Evolutionary conservation across 768 basidiomycete species (phyloP).

Genomic region (Kwoniella dejecticola): DNA sequence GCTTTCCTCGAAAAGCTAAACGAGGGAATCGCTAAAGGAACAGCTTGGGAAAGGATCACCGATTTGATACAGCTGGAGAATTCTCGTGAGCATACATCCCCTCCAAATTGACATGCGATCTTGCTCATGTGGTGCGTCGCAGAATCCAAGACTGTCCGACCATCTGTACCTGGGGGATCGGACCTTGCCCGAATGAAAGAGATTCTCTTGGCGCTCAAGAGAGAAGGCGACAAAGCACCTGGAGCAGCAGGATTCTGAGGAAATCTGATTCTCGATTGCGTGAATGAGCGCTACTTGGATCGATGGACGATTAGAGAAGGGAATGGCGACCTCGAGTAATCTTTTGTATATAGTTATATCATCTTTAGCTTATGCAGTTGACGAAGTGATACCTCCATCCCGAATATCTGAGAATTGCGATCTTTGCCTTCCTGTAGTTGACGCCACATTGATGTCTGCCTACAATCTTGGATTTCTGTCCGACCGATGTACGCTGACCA

Average conservation of each 20-base stretch:
- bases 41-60: constrained; percentile 94
- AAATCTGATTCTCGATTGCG: not conserved
- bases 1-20: constrained; percentile 73
- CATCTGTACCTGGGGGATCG: constrained; percentile 81
- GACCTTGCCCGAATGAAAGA: constrained; percentile 91
- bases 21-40: constrained; percentile 78
- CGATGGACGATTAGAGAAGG: no score
- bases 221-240: constrained; percentile 88
- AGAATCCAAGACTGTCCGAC: constrained; percentile 89
- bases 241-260: constrained; percentile 84
- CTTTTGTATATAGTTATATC: no score
- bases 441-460: no score
- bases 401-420: no score
- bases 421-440: no score
- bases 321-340: no score
- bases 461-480: no score
- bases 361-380: no score
- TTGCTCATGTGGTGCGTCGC: no score
- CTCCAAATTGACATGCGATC: not conserved
- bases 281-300: no score
- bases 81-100: constrained; percentile 61
- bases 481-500: no score
- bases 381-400: no score
- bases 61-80: constrained; percentile 84
- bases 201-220: constrained; percentile 79